Conservation (phyloP, 768 basidiomycete genomes). For the Leccinum disarticulatum region DNA sequence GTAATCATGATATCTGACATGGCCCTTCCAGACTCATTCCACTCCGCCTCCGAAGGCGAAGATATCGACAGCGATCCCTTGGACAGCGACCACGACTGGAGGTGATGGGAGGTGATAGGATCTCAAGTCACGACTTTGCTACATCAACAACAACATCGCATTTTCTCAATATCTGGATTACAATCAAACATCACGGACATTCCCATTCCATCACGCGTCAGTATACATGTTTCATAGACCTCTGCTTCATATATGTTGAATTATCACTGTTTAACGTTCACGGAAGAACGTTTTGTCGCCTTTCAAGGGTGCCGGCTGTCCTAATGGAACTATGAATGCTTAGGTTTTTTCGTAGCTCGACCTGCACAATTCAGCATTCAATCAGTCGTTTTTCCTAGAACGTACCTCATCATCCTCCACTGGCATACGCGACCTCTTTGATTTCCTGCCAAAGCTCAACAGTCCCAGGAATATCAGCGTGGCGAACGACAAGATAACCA, state of each 20-base stretch:
- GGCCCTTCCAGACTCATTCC: slow-evolving; percentile 50
- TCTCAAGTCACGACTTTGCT: slow-evolving; percentile 1
- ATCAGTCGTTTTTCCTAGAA: not conserved
- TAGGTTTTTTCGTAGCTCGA: slow-evolving; percentile 22
- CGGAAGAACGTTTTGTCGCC: not conserved
- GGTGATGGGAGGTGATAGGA: slow-evolving; percentile 19
- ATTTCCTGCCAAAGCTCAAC: slow-evolving; percentile 26
- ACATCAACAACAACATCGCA: slow-evolving; percentile 20
- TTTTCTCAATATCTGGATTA: slow-evolving; percentile 20
- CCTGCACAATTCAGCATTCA: slow-evolving; percentile 13
- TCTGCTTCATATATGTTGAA: not conserved
- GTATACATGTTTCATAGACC: slow-evolving; percentile 20
- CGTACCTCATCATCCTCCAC: slow-evolving; percentile 21
- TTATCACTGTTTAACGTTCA: slow-evolving; percentile 7
- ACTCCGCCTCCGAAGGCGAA: slow-evolving; percentile 53
- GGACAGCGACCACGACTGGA: slow-evolving; percentile 35
- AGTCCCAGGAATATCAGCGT: slow-evolving; percentile 43
- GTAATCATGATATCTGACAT: slow-evolving; percentile 2
- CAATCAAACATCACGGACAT: slow-evolving; percentile 22
- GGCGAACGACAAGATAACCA: slow-evolving; percentile 39
- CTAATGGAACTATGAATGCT: slow-evolving; percentile 10
- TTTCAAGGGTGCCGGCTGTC: not conserved
- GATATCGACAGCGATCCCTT: slow-evolving; percentile 35
- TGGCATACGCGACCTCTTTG: not conserved
- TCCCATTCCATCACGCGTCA: slow-evolving; percentile 11